Evolutionary conservation across 202 grass and related monocot species (phyloP), one percentile per base, ranked within the genome.

Genomic region (Schoenoplectus tabernaemontani): DNA sequence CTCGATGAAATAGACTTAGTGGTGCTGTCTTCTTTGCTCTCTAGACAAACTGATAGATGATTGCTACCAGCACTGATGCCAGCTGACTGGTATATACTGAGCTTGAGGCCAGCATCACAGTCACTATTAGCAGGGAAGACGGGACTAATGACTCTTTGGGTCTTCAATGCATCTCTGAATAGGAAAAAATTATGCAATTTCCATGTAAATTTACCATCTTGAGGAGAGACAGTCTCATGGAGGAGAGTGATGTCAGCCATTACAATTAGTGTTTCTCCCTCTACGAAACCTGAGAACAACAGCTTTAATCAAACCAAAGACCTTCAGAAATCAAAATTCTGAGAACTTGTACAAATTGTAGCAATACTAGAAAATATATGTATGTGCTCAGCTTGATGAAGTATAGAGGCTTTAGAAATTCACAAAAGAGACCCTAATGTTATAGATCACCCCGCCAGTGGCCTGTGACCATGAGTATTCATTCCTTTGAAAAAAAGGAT

Each of bases 141-240:
- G 20, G 91, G 95, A 70, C 95, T 95, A 88, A 86, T 92, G 84
- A 98, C 91, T 85, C 91, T 98, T 59, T 95, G 95, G 6, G 91
- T 95, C 76, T 87, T 93, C 78, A 98, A 87, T 91, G 90, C 91
- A 76, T 93, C 86, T 65, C 85, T 63, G 85, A 98, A 98, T 20
- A 90, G 54, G 76, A 69, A 51, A 15, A 98, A 94, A 47, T 98
- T 98, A 53, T 92, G 90, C 42, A 92, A 82, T 47, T 94, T 95
- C 95, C 95, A 98, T 82, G 89, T 90, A 83, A 98, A 98, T 38
- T 93, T 93, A 1, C 95, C 85, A 9, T 92, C 89, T 3, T 86
- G 78, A 32, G 88, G 87, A 5, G 81, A 34, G 50, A 92, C 86
- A 36, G 85, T 58, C 84, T 98, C 95, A 10, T 89, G 87, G 13